These are phyloP conservation scores for Fusarium sp. DNA, from an alignment of 2,329 filamentous ascomycete species.

Conservation along the genomic window DNA sequence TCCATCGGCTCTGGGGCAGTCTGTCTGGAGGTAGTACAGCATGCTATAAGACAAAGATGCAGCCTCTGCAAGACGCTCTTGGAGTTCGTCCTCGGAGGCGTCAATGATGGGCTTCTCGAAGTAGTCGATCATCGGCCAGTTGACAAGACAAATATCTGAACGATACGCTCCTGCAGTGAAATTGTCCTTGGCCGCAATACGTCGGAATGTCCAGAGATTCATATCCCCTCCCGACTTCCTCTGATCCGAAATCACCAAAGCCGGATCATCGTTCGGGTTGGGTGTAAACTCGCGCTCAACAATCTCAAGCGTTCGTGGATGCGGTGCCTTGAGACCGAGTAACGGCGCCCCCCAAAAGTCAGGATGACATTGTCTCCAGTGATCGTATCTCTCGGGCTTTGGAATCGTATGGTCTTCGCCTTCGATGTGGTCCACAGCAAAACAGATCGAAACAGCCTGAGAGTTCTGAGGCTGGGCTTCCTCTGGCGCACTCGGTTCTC, in stretches of 20 bases:
- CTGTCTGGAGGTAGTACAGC: slow-evolving; percentile 48
- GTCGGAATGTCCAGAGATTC: slow-evolving; percentile 50
- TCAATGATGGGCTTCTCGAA: slow-evolving; percentile 50
- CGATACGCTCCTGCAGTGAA: slow-evolving; percentile 41
- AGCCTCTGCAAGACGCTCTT: slow-evolving; percentile 31
- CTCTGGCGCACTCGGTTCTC: slow-evolving; percentile 46
- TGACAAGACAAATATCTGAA: slow-evolving; percentile 49
- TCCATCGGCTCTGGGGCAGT: slow-evolving; percentile 46
- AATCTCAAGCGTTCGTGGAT: slow-evolving; percentile 48
- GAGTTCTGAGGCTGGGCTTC: slow-evolving; percentile 48
- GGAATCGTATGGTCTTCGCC: slow-evolving; percentile 46
- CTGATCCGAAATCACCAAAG: slow-evolving; percentile 43
- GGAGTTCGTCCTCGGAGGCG: slow-evolving; percentile 36
- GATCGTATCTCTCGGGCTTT: slow-evolving; percentile 42
- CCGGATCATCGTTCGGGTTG: slow-evolving; percentile 47
- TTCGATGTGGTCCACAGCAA: slow-evolving; percentile 48
- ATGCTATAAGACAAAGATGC: slow-evolving; percentile 48
- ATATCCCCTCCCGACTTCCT: slow-evolving; percentile 47
- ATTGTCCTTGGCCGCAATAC: slow-evolving; percentile 45
- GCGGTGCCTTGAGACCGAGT: slow-evolving; percentile 44
- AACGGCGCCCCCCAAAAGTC: slow-evolving; percentile 48
- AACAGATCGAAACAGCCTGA: slow-evolving; percentile 49
- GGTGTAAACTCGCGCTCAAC: slow-evolving; percentile 49
- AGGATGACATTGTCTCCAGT: slow-evolving; percentile 44
- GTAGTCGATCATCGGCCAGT: slow-evolving; percentile 52